A percentile compares a stretch with the other conserved stretches of the same genome.
Conservation (phyloP, 306 rosid genomes). For the Medicago arabica region DNA sequence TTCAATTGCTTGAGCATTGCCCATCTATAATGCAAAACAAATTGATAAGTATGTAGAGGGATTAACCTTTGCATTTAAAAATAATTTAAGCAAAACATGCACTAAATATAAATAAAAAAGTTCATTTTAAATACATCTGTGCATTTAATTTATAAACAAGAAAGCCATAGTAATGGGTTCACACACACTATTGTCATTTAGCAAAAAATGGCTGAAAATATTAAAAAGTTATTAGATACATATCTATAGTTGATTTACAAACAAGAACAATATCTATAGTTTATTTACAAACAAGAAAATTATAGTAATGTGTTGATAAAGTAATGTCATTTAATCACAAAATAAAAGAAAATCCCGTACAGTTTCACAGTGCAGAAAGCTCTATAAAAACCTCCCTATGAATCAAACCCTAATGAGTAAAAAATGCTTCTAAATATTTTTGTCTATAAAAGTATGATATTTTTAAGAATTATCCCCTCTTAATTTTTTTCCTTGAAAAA, state of each 20-base stretch:
- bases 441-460: background rate
- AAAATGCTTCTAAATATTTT: background rate
- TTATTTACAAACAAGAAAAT: no score
- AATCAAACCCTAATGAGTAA: background rate
- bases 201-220: slow-evolving; percentile 18
- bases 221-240: background rate
- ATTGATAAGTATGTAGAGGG: background rate
- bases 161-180: background rate
- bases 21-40: slow-evolving; percentile 63
- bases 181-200: no score
- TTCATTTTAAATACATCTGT: background rate
- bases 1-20: slow-evolving; percentile 84
- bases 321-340: slow-evolving; percentile 22
- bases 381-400: background rate
- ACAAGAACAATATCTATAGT: no score
- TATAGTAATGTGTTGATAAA: no score
- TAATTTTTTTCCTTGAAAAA: no score
- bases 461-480: background rate
- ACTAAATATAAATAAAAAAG: no score
- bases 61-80: no score
- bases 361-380: background rate
- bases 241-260: background rate
- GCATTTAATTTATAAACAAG: background rate
- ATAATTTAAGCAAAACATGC: no score
- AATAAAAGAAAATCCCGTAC: slow-evolving; percentile 1